Evolutionary conservation across 2,329 filamentous ascomycete species (phyloP), one percentile per base, ranked within the genome.

Genomic region (Aspergillus neoniger): DNA sequence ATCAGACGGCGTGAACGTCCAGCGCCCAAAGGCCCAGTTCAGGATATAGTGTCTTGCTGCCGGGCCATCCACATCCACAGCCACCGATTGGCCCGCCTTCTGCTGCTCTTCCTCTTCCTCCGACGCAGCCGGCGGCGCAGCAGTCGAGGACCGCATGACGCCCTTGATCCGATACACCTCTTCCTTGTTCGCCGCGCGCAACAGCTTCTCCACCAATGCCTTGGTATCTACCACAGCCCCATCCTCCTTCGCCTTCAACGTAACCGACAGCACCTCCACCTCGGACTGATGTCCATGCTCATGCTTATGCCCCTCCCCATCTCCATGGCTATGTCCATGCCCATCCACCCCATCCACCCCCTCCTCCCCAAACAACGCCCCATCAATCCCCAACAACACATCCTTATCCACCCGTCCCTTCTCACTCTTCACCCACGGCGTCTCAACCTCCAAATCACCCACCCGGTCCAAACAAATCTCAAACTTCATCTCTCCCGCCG

Each of bases 11-110:
- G 92, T 96, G 72, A 94, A 96, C 0, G 88, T 96, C 94, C 95
- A 99, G 30, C 95, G 85, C 0, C 92, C 92, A 78, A 99, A 99
- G 0, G 95, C 95, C 95, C 95, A 99, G 75, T 99, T 99, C 61
- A 99, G 84, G 48, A 99, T 96, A 73, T 95, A 97, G 58, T 91
- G 83, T 15, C 77, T 75, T 19, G 75, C 71, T 2, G 75, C 77
- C 1, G 55, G 14, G 1, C 59, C 58, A 23, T 64, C 55, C 1
- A 9, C 41, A 44, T 44, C 19, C 41, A 21, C 19, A 23, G 19
- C 86, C 7, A 51, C 54, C 4, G 50, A 32, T 36, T 50, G 32
- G 21, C 41, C 57, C 14, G 55, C 59, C 10, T 57, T 57, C 10
- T 57, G 67, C 43, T 66, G 63, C 8, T 71, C 66, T 14, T 72